Evolutionary conservation across 2,329 filamentous ascomycete genomes (phyloP).

Genomic region (Dactylellina parvicollis): DNA sequence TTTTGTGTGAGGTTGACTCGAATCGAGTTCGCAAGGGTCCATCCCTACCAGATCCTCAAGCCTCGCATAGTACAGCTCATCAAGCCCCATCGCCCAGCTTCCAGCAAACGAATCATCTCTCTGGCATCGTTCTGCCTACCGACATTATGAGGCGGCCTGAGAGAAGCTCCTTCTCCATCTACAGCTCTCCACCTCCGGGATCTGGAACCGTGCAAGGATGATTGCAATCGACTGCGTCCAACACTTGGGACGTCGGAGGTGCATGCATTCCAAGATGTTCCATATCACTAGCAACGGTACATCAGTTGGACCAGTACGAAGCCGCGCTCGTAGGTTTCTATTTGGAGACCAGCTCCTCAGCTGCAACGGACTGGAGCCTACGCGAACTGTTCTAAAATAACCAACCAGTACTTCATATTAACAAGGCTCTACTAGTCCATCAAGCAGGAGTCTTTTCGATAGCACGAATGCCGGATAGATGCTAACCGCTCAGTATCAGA

Average conservation of each 20-base stretch:
- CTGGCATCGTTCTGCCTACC: slow-evolving; percentile 28
- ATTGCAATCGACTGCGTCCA: slow-evolving; percentile 39
- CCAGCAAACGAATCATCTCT: slow-evolving; percentile 33
- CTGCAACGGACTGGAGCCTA: slow-evolving; percentile 47
- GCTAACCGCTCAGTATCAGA: slow-evolving; percentile 27
- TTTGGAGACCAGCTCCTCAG: slow-evolving; percentile 21
- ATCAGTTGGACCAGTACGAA: slow-evolving; percentile 14
- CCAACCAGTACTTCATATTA: slow-evolving; percentile 25
- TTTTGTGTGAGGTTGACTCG: slow-evolving; percentile 35
- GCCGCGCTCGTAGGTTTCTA: slow-evolving; percentile 34
- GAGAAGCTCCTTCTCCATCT: slow-evolving; percentile 27
- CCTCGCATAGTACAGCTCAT: slow-evolving; percentile 52
- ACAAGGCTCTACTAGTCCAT: slow-evolving; percentile 19
- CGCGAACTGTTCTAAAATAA: slow-evolving; percentile 18
- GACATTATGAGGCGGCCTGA: slow-evolving; percentile 43
- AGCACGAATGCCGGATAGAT: slow-evolving; percentile 35
- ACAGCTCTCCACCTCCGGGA: slow-evolving; percentile 27
- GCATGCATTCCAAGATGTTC: slow-evolving; percentile 11
- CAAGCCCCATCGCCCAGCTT: slow-evolving; percentile 48
- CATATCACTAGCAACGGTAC: slow-evolving; percentile 28
- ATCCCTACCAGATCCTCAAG: slow-evolving; percentile 42
- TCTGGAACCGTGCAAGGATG: slow-evolving; percentile 45
- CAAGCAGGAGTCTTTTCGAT: slow-evolving; percentile 19
- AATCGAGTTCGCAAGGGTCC: slow-evolving; percentile 40
- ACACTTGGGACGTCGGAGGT: slow-evolving; percentile 9